These are phyloP conservation scores for Rhipidocladum racemiflorum DNA, from an alignment of 176 grass and related monocot species.

Conservation along the genomic window DNA sequence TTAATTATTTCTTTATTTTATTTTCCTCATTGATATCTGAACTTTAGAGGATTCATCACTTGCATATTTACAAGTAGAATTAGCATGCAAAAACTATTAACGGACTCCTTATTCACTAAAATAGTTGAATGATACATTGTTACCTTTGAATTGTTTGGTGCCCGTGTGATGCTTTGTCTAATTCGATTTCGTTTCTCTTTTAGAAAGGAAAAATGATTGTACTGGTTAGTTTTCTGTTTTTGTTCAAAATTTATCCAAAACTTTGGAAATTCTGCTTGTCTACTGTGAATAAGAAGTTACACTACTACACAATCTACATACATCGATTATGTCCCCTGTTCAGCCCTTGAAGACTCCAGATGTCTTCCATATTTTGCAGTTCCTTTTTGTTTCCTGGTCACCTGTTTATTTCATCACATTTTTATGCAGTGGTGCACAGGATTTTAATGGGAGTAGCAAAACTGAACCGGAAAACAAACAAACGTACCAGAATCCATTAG, in stretches of 20 bases:
- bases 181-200: neutral
- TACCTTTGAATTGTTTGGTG: neutral
- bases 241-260: neutral
- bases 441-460: slow-evolving; percentile 13
- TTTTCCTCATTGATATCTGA: neutral
- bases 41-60: neutral
- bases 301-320: neutral
- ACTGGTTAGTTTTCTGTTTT: neutral
- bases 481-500: slow-evolving; percentile 3
- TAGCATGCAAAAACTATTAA: neutral
- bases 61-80: neutral
- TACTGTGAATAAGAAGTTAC: neutral
- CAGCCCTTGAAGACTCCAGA: neutral
- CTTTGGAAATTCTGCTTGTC: neutral
- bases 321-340: neutral
- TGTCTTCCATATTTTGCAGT: neutral
- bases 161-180: neutral
- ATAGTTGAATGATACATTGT: neutral
- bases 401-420: neutral
- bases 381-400: neutral
- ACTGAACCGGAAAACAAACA: neutral
- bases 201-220: neutral
- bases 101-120: neutral
- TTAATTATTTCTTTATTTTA: too few relatives aligned
- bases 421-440: neutral